These are phyloP conservation scores for button mushroom (Agaricus bisporus) DNA, from an alignment of 768 basidiomycete species.

Conservation along the genomic window DNA sequence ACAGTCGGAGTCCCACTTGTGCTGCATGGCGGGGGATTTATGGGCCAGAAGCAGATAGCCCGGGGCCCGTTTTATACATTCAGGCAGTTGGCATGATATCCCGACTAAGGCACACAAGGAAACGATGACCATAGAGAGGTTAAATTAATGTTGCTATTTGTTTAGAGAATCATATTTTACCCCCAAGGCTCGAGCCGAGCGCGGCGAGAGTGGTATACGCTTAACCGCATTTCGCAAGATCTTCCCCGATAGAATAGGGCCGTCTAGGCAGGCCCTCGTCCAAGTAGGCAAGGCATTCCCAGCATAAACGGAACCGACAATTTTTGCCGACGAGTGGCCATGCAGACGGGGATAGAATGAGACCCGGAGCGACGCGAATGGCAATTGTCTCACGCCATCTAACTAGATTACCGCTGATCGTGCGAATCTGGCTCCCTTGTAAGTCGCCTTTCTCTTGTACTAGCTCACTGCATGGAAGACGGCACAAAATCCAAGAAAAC, in stretches of 20 bases:
- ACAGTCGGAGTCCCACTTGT: slow-evolving; percentile 19
- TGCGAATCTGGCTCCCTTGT: slow-evolving; percentile 31
- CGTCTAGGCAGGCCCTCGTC: slow-evolving; percentile 15
- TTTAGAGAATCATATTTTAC: slow-evolving; percentile 22
- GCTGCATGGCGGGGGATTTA: slow-evolving; percentile 13
- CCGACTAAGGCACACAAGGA: slow-evolving; percentile 19
- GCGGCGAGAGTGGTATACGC: slow-evolving; percentile 25
- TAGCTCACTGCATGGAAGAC: slow-evolving; percentile 57
- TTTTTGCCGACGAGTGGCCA: slow-evolving; percentile 6
- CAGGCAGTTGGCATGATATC: slow-evolving; percentile 1
- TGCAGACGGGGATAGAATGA: slow-evolving; percentile 8
- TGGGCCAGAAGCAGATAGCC: slow-evolving; percentile 11
- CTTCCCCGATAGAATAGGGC: slow-evolving; percentile 29
- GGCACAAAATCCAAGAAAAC: slow-evolving; percentile 84
- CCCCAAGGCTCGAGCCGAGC: slow-evolving; percentile 24
- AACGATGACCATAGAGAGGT: slow-evolving; percentile 23
- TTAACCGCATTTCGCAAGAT: slow-evolving; percentile 22
- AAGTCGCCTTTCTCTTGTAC: slow-evolving; percentile 14
- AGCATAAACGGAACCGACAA: slow-evolving; percentile 18
- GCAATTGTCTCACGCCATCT: slow-evolving; percentile 6
- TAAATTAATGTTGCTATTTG: slow-evolving; percentile 16
- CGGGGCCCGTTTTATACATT: slow-evolving; percentile 12
- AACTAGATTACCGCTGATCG: slow-evolving; percentile 25
- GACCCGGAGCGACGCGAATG: background rate
- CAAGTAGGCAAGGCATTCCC: slow-evolving; percentile 25